Conservation (phyloP, 768 basidiomycete genomes). For the Tephrocybe rancida region DNA sequence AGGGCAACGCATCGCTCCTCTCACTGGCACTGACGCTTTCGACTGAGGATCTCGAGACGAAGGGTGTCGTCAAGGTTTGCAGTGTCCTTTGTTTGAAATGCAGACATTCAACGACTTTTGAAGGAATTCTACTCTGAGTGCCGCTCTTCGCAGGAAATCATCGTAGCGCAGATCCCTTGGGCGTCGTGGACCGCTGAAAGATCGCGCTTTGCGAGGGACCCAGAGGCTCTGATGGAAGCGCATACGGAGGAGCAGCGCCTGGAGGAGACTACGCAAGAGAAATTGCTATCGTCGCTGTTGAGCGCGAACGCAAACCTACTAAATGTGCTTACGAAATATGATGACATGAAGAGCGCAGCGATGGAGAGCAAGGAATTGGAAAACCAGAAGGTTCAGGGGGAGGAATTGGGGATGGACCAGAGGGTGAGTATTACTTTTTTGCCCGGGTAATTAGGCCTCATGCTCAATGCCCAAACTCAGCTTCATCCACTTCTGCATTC, state of each 20-base stretch:
- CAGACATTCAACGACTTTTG: not conserved
- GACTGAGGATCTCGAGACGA: conserved; percentile 66
- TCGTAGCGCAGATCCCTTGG: conserved; percentile 90
- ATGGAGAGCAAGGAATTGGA: conserved; percentile 60
- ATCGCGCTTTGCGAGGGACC: conserved; percentile 46
- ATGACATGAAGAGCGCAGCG: conserved; percentile 74
- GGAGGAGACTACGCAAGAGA: conserved; percentile 70
- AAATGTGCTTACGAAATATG: conserved; percentile 70
- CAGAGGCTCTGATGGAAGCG: conserved; percentile 16
- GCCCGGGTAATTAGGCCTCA: no score
- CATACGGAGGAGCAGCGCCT: conserved; percentile 31
- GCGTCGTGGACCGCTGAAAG: conserved; percentile 81
- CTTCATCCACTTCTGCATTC: no score
- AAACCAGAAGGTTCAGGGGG: conserved; percentile 73
- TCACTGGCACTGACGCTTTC: conserved; percentile 70
- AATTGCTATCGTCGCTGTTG: conserved; percentile 71
- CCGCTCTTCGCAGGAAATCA: conserved; percentile 79
- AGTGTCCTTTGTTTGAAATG: not conserved
- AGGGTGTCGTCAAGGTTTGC: conserved; percentile 65
- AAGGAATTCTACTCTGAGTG: conserved; percentile 88
- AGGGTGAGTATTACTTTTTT: conserved; percentile 48
- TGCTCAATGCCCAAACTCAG: no score
- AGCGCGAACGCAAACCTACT: conserved; percentile 75
- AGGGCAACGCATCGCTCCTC: conserved; percentile 77
- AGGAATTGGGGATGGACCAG: conserved; percentile 66